Evolutionary conservation across 148 eudicot genomes (phyloP).

Genomic region (Nyssa sinensis): DNA sequence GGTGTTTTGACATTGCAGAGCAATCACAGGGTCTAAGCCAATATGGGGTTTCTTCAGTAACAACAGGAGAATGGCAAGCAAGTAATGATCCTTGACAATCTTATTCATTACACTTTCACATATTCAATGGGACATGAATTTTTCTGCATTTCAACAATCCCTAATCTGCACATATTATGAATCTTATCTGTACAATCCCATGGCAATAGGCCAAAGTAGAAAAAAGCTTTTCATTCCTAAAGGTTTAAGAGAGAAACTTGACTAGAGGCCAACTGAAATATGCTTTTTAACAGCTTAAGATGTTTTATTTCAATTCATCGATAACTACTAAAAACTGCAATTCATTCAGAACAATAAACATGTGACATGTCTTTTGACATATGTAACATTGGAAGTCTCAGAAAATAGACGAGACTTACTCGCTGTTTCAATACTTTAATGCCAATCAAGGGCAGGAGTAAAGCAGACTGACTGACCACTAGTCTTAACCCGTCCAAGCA

Average conservation of each 20-base stretch:
- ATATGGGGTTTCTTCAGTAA: not conserved
- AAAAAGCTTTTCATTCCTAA: not conserved
- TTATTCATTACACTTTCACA: not conserved
- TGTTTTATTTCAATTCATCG: too few relatives aligned
- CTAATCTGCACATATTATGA: not conserved
- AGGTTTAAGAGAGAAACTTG: not conserved
- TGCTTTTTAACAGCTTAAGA: too few relatives aligned
- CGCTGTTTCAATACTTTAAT: conserved; percentile 82
- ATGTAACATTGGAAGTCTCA: not conserved
- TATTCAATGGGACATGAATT: not conserved
- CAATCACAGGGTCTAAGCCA: not conserved
- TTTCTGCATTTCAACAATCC: not conserved
- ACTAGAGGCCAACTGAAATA: not conserved
- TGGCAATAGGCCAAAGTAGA: not conserved
- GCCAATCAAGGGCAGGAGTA: conserved; percentile 77
- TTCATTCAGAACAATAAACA: not conserved
- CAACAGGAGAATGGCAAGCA: not conserved
- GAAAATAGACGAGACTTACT: conserved; percentile 38
- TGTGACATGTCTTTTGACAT: not conserved
- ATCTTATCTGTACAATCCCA: not conserved
- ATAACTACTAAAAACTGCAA: too few relatives aligned
- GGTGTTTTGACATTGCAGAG: not conserved
- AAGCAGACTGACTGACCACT: conserved; percentile 68
- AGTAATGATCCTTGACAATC: not conserved
- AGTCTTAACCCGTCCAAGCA: conserved; percentile 81